Percentiles rank a stretch among this genome's conserved stretches.
Evolutionary conservation across 371 early-diverging fungal genomes (phyloP).

Genomic region (Actinomortierella wolfii): DNA sequence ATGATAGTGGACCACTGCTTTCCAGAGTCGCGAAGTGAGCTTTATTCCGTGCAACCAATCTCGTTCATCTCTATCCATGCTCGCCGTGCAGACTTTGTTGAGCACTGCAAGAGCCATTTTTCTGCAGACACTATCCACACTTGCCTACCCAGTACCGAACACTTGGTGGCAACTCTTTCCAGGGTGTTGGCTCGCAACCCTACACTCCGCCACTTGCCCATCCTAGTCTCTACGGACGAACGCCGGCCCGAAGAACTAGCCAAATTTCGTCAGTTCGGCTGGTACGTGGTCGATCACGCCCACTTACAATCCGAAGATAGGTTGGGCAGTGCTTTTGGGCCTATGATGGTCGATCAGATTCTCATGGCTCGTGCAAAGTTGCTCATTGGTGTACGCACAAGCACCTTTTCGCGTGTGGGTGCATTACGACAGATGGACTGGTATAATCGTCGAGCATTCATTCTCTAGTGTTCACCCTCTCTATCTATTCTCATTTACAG

Average conservation of each 20-base stretch:
- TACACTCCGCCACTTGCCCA: conserved; percentile 17
- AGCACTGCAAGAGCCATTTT: conserved; percentile 25
- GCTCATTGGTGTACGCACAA: conserved; percentile 25
- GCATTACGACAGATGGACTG: conserved; percentile 29
- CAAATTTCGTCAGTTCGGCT: conserved; percentile 2
- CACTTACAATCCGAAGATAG: not conserved
- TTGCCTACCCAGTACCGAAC: conserved; percentile 29
- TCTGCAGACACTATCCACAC: conserved; percentile 4
- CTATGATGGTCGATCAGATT: conserved; percentile 28
- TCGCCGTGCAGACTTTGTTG: conserved; percentile 15
- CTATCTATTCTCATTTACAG: too few species aligned
- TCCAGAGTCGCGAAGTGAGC: not conserved
- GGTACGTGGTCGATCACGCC: conserved; percentile 3
- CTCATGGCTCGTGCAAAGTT: conserved; percentile 24
- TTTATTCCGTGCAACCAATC: not conserved
- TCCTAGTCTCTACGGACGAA: conserved; percentile 17
- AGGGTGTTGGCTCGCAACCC: conserved; percentile 1
- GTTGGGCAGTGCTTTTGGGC: conserved; percentile 21
- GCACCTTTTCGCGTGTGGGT: conserved; percentile 17
- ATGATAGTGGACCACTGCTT: not conserved
- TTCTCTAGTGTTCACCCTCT: too few species aligned
- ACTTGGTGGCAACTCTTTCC: conserved; percentile 16
- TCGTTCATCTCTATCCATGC: conserved; percentile 30
- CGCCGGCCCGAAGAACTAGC: conserved; percentile 2
- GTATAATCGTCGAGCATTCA: conserved; percentile 15